phyloP scores from a whole-genome alignment of 2,329 filamentous ascomycete genomes.

The Davidsoniella neocaledoniae region DNA sequence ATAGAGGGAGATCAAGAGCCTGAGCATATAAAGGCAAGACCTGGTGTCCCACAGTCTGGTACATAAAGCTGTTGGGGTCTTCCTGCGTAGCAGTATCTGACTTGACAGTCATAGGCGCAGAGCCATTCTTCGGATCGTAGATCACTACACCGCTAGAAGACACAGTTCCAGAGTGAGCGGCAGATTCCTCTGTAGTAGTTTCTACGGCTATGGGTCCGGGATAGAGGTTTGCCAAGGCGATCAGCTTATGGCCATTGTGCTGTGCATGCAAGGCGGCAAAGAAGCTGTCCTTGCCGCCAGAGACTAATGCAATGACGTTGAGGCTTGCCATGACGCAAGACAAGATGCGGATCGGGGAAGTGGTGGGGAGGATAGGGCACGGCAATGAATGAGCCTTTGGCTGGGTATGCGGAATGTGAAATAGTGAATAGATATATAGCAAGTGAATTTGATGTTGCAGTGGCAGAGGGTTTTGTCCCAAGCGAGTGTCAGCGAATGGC shows the following conservation, averaged over 20 bases:
- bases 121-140: conserved; percentile 11
- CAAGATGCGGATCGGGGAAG: neutral
- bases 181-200: neutral
- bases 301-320: conserved; percentile 82
- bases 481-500: no score
- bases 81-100: conserved; percentile 17
- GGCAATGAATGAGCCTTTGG: neutral
- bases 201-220: conserved; percentile 26
- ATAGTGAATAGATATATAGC: no score
- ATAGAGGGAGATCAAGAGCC: conserved; percentile 68
- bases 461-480: no score
- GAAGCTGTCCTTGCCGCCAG: conserved; percentile 93
- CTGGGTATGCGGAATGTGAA: no score
- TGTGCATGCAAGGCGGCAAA: conserved; percentile 84
- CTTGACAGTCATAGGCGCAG: conserved; percentile 3
- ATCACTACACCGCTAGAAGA: conserved; percentile 14
- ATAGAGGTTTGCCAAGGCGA: conserved; percentile 80
- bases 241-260: conserved; percentile 65
- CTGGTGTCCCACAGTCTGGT: conserved; percentile 87
- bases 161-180: conserved; percentile 1
- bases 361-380: neutral
- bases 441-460: no score
- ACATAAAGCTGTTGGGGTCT: conserved; percentile 96
- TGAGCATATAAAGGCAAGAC: conserved; percentile 70
- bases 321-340: conserved; percentile 19